A percentile compares a stretch with the other conserved stretches of the same genome.
Evolutionary conservation across 2,329 filamentous ascomycete genomes (phyloP).

Genomic region (Neonectria sp.): DNA sequence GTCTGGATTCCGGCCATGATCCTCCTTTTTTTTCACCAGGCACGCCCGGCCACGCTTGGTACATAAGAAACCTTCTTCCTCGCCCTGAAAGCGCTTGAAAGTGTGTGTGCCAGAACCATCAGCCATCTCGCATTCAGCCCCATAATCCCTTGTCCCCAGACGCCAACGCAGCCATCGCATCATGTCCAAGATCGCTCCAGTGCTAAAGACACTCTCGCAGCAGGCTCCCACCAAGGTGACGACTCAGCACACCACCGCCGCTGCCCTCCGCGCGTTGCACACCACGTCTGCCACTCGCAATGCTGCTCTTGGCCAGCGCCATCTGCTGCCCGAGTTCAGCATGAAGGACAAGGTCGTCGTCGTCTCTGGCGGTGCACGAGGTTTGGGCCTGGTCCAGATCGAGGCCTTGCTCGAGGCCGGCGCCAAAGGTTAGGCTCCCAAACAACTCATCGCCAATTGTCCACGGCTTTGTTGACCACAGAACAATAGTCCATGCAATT

Average conservation of each 20-base stretch:
- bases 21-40: neutral
- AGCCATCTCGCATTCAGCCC: neutral
- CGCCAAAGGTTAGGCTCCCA: conserved; percentile 68
- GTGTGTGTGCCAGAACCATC: conserved; percentile 12
- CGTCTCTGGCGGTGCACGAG: conserved; percentile 83
- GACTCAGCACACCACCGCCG: conserved; percentile 15
- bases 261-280: conserved; percentile 33
- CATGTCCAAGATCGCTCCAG: conserved; percentile 48
- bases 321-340: conserved; percentile 79
- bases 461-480: conserved; percentile 25
- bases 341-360: conserved; percentile 81
- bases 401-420: conserved; percentile 87
- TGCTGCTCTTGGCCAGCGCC: conserved; percentile 39
- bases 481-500: conserved; percentile 73
- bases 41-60: conserved; percentile 10
- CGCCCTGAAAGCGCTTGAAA: neutral
- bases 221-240: conserved; percentile 23
- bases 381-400: conserved; percentile 83
- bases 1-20: conserved; percentile 21
- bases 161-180: conserved; percentile 10
- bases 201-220: conserved; percentile 39
- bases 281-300: conserved; percentile 35
- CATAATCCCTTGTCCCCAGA: neutral
- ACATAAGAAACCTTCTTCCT: conserved; percentile 29
- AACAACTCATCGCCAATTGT: neutral